A percentile compares a stretch with the other conserved stretches of the same genome.
Evolutionary conservation across 805 yeast genomes (phyloP).

Genomic region (Lipomyces yamanashiensis): DNA sequence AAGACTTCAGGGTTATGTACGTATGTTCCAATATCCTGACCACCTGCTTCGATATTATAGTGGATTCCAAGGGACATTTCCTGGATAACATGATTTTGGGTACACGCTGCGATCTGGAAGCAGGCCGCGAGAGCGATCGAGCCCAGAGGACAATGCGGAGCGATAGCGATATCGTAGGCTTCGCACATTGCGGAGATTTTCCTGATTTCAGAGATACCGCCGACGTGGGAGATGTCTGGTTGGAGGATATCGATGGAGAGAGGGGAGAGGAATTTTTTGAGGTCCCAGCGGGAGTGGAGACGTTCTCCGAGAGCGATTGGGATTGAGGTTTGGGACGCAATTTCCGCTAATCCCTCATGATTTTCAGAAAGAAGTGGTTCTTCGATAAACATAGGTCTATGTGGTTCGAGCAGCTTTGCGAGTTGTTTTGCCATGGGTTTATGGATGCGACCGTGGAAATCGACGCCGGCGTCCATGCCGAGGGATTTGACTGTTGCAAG

Average conservation of each 20-base stretch:
- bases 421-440: conserved; percentile 44
- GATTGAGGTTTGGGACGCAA: conserved; percentile 38
- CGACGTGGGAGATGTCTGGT: conserved; percentile 43
- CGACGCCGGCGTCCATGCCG: conserved; percentile 43
- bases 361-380: conserved; percentile 43
- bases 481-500: conserved; percentile 38
- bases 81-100: conserved; percentile 40
- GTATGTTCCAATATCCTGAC: conserved; percentile 40
- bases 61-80: conserved; percentile 43
- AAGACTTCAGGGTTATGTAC: conserved; percentile 39
- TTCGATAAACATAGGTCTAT: conserved; percentile 42
- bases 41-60: conserved; percentile 39
- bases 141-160: conserved; percentile 45
- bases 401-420: conserved; percentile 41
- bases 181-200: conserved; percentile 43
- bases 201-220: conserved; percentile 43
- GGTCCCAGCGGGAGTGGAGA: conserved; percentile 40
- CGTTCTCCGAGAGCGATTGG: conserved; percentile 44
- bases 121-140: conserved; percentile 44
- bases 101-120: conserved; percentile 39
- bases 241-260: conserved; percentile 42
- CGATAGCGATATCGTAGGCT: conserved; percentile 43
- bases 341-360: conserved; percentile 38
- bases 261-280: conserved; percentile 39
- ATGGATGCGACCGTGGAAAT: conserved; percentile 45